These are phyloP conservation scores for Fusarium illudens DNA, from an alignment of 2,329 filamentous ascomycete genomes.

Conservation along the genomic window DNA sequence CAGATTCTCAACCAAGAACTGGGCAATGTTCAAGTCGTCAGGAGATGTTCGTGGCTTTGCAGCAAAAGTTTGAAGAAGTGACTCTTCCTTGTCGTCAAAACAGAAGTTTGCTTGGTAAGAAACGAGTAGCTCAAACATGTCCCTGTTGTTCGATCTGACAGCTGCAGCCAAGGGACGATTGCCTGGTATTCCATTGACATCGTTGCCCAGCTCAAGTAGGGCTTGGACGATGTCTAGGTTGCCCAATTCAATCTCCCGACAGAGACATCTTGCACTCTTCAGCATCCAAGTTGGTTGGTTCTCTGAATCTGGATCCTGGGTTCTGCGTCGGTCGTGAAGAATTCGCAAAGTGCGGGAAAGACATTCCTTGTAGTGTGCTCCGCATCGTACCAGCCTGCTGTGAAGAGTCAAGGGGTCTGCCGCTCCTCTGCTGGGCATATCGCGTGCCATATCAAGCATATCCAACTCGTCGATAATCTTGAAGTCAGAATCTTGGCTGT, in stretches of 20 bases:
- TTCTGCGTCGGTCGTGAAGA: neutral
- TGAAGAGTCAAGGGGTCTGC: conserved; percentile 2
- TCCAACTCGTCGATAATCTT: neutral
- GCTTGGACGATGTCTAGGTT: neutral
- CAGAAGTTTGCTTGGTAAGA: neutral
- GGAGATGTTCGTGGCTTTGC: neutral
- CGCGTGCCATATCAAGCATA: neutral
- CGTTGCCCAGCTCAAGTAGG: neutral
- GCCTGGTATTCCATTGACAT: neutral
- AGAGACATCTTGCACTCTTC: neutral
- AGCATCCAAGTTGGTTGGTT: neutral
- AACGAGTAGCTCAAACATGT: neutral
- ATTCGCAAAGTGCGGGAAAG: neutral
- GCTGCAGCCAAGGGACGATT: neutral
- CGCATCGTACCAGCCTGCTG: conserved; percentile 3
- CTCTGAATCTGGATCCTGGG: neutral
- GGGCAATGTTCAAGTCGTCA: neutral
- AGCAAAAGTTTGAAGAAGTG: neutral
- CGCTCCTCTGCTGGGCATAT: neutral
- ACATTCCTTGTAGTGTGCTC: neutral
- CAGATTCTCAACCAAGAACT: neutral
- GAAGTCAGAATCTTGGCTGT: neutral
- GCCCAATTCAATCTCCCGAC: neutral
- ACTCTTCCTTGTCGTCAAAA: neutral
- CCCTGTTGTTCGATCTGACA: neutral